Conservation (phyloP, 371 early-diverging fungal species). For the Mucor velutinosus region DNA sequence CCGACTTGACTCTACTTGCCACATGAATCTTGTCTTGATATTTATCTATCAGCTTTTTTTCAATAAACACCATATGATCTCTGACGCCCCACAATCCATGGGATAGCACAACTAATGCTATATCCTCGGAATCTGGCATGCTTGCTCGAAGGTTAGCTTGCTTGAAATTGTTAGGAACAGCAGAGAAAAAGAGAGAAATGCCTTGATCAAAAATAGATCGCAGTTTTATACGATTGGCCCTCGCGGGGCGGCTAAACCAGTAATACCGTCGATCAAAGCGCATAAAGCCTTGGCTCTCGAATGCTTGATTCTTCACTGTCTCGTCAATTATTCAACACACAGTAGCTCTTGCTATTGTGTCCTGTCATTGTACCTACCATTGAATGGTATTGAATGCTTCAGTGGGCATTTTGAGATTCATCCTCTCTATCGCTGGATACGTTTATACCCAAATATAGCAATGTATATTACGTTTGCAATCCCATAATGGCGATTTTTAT, state of each 20-base stretch:
- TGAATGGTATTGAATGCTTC: too few species aligned
- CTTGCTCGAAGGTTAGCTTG: neutral
- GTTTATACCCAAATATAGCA: too few species aligned
- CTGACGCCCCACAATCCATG: constrained; percentile 74
- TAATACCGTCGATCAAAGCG: neutral
- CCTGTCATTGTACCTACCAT: too few species aligned
- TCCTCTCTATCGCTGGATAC: too few species aligned
- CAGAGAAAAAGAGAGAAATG: neutral
- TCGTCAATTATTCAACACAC: too few species aligned
- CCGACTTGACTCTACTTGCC: constrained; percentile 21
- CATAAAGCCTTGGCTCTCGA: neutral
- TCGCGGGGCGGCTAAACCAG: neutral
- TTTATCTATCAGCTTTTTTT: constrained; percentile 33
- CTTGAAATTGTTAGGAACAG: too few species aligned
- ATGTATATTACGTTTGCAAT: too few species aligned
- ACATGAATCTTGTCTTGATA: constrained; percentile 28
- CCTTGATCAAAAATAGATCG: neutral
- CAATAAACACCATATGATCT: constrained; percentile 55
- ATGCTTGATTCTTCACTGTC: too few species aligned
- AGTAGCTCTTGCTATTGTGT: too few species aligned
- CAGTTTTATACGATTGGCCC: neutral
- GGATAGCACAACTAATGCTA: constrained; percentile 52
- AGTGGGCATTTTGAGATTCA: too few species aligned
- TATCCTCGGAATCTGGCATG: neutral
- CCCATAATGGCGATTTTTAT: too few species aligned